These are phyloP conservation scores for Fomitopsis pulvina DNA, from an alignment of 768 basidiomycete genomes.

Conservation along the genomic window DNA sequence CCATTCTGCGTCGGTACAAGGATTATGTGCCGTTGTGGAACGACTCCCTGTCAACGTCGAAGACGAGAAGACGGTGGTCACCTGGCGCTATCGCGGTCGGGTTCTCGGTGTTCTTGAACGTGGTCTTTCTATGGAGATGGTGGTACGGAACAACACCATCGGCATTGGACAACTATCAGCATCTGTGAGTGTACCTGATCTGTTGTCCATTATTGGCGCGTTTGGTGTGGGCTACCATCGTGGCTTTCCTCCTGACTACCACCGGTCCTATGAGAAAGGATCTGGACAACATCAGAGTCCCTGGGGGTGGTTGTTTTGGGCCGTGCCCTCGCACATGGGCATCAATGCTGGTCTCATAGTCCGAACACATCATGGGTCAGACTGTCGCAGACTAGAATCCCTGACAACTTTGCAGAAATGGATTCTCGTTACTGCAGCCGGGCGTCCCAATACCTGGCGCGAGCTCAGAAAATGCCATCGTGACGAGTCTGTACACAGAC, in stretches of 20 bases:
- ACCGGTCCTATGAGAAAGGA: too few species aligned
- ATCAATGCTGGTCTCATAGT: too few species aligned
- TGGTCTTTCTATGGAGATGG: not conserved
- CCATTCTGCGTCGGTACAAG: not conserved
- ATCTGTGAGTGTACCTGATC: conserved; percentile 7
- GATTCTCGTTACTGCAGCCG: not conserved
- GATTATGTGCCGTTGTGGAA: conserved; percentile 1
- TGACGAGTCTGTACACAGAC: conserved; percentile 28
- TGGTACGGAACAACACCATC: conserved; percentile 2
- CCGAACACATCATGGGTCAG: too few species aligned
- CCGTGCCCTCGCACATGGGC: not conserved
- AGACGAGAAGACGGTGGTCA: not conserved
- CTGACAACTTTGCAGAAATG: not conserved
- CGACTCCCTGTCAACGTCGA: not conserved
- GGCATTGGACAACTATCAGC: conserved; percentile 13
- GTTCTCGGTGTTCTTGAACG: conserved; percentile 8
- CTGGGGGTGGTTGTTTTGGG: too few species aligned
- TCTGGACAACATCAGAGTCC: too few species aligned
- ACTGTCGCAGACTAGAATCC: too few species aligned
- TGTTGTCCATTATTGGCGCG: not conserved
- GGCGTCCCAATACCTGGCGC: not conserved
- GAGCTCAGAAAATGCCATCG: conserved; percentile 19
- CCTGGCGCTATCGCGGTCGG: not conserved
- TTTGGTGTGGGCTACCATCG: not conserved
- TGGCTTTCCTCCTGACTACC: not conserved